Evolutionary conservation across 805 yeast genomes (phyloP).

Genomic region (Ogataea naganishii): DNA sequence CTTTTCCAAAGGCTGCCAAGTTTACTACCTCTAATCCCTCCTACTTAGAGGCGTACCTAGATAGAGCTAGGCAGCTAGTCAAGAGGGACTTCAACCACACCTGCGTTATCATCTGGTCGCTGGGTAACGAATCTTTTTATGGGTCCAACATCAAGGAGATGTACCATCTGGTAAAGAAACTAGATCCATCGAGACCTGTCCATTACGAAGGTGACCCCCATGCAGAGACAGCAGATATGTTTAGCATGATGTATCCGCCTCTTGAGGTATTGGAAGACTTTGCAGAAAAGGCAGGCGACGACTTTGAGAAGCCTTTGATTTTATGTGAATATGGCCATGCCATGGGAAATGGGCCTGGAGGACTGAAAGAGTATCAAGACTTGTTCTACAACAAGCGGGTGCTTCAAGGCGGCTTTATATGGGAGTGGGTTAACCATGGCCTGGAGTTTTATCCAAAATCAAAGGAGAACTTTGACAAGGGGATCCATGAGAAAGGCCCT

Average conservation of each 20-base stretch:
- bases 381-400: constrained; percentile 19
- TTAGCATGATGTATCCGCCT: constrained; percentile 24
- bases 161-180: constrained; percentile 16
- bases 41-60: constrained; percentile 26
- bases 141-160: constrained; percentile 24
- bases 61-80: constrained; percentile 22
- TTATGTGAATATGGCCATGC: constrained; percentile 30
- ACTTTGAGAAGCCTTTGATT: constrained; percentile 20
- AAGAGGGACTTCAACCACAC: constrained; percentile 26
- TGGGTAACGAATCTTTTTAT: constrained; percentile 29
- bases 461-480: constrained; percentile 2
- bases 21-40: constrained; percentile 22
- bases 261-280: constrained; percentile 14
- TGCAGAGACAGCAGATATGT: constrained; percentile 22
- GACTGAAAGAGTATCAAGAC: constrained; percentile 23
- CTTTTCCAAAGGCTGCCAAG: constrained; percentile 11
- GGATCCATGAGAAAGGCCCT: constrained; percentile 3
- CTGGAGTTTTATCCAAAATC: constrained; percentile 9
- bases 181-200: constrained; percentile 22
- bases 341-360: constrained; percentile 31
- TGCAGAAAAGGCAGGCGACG: constrained; percentile 8
- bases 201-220: constrained; percentile 26
- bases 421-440: constrained; percentile 34
- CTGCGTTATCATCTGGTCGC: constrained; percentile 27
- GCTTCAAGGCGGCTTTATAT: constrained; percentile 28